Percentiles rank a stretch among this genome's conserved stretches.
Evolutionary conservation across 257 asterid genomes (phyloP).

Genomic region (Solanum pimpinellifolium): DNA sequence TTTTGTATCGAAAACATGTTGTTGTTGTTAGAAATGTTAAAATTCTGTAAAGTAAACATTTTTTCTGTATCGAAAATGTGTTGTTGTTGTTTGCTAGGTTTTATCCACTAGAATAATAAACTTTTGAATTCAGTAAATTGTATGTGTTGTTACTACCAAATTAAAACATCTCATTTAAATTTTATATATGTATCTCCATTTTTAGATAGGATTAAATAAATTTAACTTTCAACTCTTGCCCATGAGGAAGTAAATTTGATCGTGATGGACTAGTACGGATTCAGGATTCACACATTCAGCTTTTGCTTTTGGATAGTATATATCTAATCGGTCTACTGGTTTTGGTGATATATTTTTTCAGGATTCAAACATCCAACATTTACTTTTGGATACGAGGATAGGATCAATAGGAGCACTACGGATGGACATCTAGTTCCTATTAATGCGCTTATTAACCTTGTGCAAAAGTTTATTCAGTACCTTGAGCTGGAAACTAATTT

Average conservation of each 20-base stretch:
- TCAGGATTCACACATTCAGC: no score
- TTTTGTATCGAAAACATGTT: no score
- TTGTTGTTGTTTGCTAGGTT: no score
- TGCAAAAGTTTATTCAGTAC: conserved; percentile 88
- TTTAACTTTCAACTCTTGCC: not conserved
- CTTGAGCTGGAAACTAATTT: conserved; percentile 78
- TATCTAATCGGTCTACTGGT: not conserved
- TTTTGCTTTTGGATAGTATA: not conserved
- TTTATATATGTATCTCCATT: no score
- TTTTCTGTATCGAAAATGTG: no score
- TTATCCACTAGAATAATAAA: no score
- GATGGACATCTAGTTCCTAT: conserved; percentile 88
- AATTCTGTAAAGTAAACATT: no score
- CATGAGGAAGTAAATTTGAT: not conserved
- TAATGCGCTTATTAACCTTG: conserved; percentile 68
- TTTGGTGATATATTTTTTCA: conserved; percentile 18
- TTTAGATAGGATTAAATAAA: no score
- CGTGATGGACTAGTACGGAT: not conserved
- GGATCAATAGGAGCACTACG: conserved; percentile 49
- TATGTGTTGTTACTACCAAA: no score
- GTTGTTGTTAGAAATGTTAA: no score
- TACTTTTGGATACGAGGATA: conserved; percentile 82
- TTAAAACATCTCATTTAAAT: no score
- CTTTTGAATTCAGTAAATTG: no score
- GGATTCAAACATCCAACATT: conserved; percentile 82